Base-by-base conservation (phyloP, 139 green algal genomes). In the Mychonastes homosphaera region DNA sequence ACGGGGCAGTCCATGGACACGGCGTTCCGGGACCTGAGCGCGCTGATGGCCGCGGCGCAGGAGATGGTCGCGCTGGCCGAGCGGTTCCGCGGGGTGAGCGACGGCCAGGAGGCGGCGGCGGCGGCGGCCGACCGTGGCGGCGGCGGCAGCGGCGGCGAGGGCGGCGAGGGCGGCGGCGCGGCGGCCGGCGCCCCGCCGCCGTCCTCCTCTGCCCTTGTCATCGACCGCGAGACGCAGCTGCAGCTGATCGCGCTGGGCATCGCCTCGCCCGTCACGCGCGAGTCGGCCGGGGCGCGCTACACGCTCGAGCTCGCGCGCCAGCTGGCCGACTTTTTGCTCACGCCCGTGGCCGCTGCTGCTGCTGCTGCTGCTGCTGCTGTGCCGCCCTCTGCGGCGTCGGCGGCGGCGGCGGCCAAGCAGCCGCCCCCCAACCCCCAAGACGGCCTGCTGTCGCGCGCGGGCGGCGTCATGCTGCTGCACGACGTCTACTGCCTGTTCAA, bases 401-500 rank as follows among this genome's bases (percentile, higher is more conserved):
- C n/a, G n/a, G n/a, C n/a, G n/a, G n/a, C n/a, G n/a, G n/a, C n/a
- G n/a, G n/a, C n/a, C n/a, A n/a, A 10, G 12, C 44, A 51, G 13
- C 44, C 44, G 12, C 44, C 21, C 47, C 47, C 47, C 19, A 24
- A 8, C 24, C 47, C 13, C 24, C 47, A 18, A 35, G 9, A 44
- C 30, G 10, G 54, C 21, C 58, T 36, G 12, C 51, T 97, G 35
- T 55, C 72, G 24, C 60, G 56, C 6, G 64, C 58, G 1, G 86
- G 87, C 10, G 91, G 88, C 38, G 78, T 96, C 46, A 79, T 98
- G 71, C 68, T 84, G 7, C 71, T 98, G 51, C 70, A 85, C 24
- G 92, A 98, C 53, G 84, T 87, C 44, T 98, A 94, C 79, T 96
- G 86, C 78, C 62, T 96, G 18, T 98, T 92, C 79, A 96, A 96